phyloP scores from a whole-genome alignment of 768 basidiomycete species.

The Daedalea quercina region DNA sequence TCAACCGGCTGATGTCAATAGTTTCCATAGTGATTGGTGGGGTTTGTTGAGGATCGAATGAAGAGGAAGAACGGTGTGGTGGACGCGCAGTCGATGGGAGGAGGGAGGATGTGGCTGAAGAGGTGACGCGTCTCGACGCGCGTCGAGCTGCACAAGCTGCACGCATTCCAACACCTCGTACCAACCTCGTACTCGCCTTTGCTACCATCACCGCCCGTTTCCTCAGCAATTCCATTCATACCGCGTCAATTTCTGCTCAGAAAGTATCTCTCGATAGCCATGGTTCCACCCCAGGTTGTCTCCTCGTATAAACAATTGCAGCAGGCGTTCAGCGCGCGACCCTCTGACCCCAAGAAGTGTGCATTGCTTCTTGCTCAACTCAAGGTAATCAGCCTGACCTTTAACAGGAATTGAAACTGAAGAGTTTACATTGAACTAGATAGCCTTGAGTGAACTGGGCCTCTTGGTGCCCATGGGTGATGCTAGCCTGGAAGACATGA shows the following conservation, averaged over 20 bases:
- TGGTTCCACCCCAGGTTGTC: conserved; percentile 50
- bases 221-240: conserved; percentile 5
- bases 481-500: conserved; percentile 58
- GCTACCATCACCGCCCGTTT: background rate
- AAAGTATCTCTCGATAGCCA: conserved; percentile 16
- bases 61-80: conserved; percentile 12
- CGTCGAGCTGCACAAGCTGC: conserved; percentile 12
- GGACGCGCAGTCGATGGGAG: background rate
- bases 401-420: background rate
- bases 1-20: conserved; percentile 75
- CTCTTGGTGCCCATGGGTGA: conserved; percentile 68
- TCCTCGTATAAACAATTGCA: conserved; percentile 60
- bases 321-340: conserved; percentile 56
- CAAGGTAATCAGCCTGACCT: conserved; percentile 45
- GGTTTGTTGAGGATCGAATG: conserved; percentile 10
- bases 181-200: background rate
- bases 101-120: conserved; percentile 12
- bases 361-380: conserved; percentile 60
- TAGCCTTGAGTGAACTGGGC: conserved; percentile 72
- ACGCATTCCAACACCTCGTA: background rate
- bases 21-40: conserved; percentile 45
- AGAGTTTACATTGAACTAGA: conserved; percentile 31
- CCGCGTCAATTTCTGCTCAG: too few species aligned
- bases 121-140: conserved; percentile 35
- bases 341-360: conserved; percentile 64